Evolutionary conservation across 208 protist genomes (phyloP), one percentile per base, ranked within the genome.

Genomic region (Lotmaria passim): DNA sequence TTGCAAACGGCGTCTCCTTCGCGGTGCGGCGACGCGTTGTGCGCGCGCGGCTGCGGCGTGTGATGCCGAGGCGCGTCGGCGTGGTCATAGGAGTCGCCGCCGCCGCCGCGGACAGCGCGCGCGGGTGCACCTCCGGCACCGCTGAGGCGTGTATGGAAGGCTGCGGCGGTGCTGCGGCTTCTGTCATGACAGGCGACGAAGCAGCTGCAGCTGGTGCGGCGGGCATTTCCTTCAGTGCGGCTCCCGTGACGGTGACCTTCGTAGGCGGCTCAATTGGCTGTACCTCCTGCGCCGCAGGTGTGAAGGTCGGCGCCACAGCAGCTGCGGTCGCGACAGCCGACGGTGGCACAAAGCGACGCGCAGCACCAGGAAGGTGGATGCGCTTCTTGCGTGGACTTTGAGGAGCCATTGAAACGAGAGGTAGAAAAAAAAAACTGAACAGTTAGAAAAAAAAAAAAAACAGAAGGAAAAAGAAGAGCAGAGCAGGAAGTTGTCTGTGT

Each of bases 281-380:
- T n/a, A 58, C 33, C 26, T 19, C 57, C 12, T 61, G 33, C 34
- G 26, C 43, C 30, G 41, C 46, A 11, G 66, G 55, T 14, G 56
- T 48, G 19, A 46, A 30, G 26, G 53, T n/a, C 10, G 38, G 0
- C 11, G 57, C 30, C 6, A 57, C 31, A 1, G 58, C 4, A 19
- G 30, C 60, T 5, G 17, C 50, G 48, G 48, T 19, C 3, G 26
- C 17, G 36, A 33, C 33, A 6, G 59, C n/a, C 30, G 60, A 15
- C 17, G 39, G 60, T 7, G 48, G 28, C 11, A 43, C 39, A 57
- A 46, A 57, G 44, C 69, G 52, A 24, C 60, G 58, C 31, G 59
- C 60, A 5, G 43, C 69, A 68, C 60, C 69, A 31, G 60, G 59
- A 21, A 75, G 33, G 69, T 63, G 52, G 24, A 68, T 7, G 33